Evolutionary conservation across 148 eudicot genomes (phyloP).

Genomic region (Beta vulgaris): DNA sequence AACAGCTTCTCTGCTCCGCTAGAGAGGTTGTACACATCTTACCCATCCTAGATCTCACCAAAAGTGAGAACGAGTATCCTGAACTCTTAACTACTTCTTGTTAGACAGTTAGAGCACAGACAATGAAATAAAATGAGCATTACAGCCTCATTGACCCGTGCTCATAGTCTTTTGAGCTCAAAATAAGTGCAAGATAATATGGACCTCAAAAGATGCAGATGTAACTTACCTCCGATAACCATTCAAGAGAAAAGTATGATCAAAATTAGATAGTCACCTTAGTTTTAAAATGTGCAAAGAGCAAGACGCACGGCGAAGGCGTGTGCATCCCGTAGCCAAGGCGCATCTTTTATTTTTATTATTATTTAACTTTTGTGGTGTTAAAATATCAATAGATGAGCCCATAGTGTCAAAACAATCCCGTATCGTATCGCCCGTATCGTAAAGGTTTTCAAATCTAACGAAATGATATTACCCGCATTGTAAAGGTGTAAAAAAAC

Average conservation of each 20-base stretch:
- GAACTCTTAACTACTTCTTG: too few relatives aligned
- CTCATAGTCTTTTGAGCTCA: neutral
- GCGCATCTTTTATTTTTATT: too few relatives aligned
- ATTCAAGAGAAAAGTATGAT: neutral
- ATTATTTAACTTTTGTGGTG: too few relatives aligned
- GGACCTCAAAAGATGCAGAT: neutral
- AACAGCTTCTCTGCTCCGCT: neutral
- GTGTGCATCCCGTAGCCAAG: too few relatives aligned
- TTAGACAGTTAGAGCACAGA: neutral
- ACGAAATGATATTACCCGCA: too few relatives aligned
- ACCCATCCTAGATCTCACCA: neutral
- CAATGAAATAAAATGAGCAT: neutral
- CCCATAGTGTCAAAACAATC: too few relatives aligned
- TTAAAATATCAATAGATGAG: too few relatives aligned
- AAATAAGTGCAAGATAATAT: neutral
- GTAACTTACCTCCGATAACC: neutral
- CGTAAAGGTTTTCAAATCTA: too few relatives aligned
- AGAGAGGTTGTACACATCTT: neutral
- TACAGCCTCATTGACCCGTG: neutral
- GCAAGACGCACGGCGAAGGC: too few relatives aligned
- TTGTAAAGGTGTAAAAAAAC: too few relatives aligned
- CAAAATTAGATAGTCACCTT: neutral
- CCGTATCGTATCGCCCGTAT: too few relatives aligned
- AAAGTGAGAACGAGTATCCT: neutral
- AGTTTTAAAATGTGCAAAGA: too few relatives aligned